Evolutionary conservation across 768 basidiomycete species (phyloP).

Genomic region (Collybia sordida): DNA sequence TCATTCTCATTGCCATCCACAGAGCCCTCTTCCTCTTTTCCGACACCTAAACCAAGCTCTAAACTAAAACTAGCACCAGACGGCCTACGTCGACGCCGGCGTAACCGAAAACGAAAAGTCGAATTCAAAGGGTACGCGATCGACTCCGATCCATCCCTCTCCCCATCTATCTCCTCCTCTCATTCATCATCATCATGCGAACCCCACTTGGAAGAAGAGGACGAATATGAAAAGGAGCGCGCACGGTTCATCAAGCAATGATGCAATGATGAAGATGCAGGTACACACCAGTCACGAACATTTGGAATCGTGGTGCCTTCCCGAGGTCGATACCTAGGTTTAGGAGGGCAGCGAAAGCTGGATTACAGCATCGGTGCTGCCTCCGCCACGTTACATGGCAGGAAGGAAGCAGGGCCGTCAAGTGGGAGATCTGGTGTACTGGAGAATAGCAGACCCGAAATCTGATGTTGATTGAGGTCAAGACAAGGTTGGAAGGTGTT

Average conservation of each 20-base stretch:
- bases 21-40: background rate
- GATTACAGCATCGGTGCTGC: constrained; percentile 4
- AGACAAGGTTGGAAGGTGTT: too few species aligned
- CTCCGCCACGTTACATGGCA: too few species aligned
- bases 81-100: background rate
- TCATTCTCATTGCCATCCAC: background rate
- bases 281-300: too few species aligned
- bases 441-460: too few species aligned
- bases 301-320: too few species aligned
- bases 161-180: background rate
- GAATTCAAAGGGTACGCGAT: constrained; percentile 36
- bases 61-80: constrained; percentile 12
- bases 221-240: background rate
- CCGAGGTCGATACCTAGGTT: background rate
- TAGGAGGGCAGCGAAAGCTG: background rate
- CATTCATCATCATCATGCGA: background rate
- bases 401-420: too few species aligned
- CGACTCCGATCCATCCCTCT: constrained; percentile 23
- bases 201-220: background rate
- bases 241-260: too few species aligned
- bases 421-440: too few species aligned
- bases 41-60: constrained; percentile 4
- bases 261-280: too few species aligned
- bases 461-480: too few species aligned
- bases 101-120: constrained; percentile 13